Evolutionary conservation across 2,329 filamentous ascomycete genomes (phyloP).

Genomic region (Fusarium zealandicum): DNA sequence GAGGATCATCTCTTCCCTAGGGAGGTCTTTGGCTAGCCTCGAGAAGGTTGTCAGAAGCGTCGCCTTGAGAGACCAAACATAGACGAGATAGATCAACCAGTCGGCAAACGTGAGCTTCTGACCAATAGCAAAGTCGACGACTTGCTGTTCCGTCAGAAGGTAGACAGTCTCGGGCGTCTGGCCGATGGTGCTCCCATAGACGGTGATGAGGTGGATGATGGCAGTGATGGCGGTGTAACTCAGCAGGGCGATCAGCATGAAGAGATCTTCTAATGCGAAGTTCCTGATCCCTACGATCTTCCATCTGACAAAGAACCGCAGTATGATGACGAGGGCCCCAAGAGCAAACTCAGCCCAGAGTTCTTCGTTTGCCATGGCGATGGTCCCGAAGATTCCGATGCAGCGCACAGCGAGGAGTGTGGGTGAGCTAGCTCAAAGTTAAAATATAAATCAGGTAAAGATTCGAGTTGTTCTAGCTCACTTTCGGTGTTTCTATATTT

Average conservation of each 20-base stretch:
- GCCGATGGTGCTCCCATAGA: conserved; percentile 3
- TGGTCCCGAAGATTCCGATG: no score
- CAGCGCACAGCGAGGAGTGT: no score
- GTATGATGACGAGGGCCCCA: not conserved
- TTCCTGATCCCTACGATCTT: not conserved
- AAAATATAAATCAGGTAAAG: no score
- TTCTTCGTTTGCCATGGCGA: not conserved
- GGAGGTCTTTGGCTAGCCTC: conserved; percentile 1
- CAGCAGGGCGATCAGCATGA: not conserved
- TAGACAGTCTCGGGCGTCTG: conserved; percentile 6
- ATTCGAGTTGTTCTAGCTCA: no score
- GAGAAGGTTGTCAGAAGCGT: not conserved
- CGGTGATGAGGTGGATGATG: conserved; percentile 1
- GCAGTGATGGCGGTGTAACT: not conserved
- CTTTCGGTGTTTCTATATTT: no score
- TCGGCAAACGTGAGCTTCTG: conserved; percentile 7
- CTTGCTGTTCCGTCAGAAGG: not conserved
- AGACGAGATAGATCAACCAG: conserved; percentile 1
- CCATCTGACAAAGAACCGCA: conserved; percentile 1
- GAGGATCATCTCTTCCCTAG: not conserved
- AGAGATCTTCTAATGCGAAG: not conserved
- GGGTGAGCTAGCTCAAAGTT: no score
- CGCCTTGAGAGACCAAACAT: conserved; percentile 5
- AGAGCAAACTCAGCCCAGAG: conserved; percentile 2
- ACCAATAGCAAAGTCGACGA: not conserved